A percentile compares a stretch with the other conserved stretches of the same genome.
Evolutionary conservation across 176 grass and related monocot species (phyloP).

Genomic region (Otatea glauca): DNA sequence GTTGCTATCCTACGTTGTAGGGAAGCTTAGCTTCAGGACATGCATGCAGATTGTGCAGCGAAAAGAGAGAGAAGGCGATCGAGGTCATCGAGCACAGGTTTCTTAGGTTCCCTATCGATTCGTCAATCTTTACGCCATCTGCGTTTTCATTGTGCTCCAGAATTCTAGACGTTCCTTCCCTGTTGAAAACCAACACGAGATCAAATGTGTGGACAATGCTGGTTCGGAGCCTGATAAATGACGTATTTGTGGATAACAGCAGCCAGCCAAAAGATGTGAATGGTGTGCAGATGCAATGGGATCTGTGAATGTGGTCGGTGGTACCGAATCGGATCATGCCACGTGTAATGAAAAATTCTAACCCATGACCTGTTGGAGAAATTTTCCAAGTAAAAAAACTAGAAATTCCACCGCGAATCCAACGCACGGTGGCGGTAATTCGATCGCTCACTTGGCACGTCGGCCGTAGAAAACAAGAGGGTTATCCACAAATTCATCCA

Average conservation of each 20-base stretch:
- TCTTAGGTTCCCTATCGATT: neutral
- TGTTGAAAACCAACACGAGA: too few relatives aligned
- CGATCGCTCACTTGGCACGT: conserved; percentile 24
- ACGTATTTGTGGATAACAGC: neutral
- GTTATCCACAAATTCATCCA: conserved; percentile 54
- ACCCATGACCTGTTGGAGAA: neutral
- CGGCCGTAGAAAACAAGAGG: neutral
- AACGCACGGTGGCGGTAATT: neutral
- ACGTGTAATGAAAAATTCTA: conserved; percentile 17
- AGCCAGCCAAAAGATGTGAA: neutral
- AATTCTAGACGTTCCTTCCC: neutral
- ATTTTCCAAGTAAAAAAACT: too few relatives aligned
- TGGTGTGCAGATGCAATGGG: neutral
- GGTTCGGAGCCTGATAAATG: neutral
- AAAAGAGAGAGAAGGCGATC: neutral
- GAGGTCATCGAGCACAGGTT: neutral
- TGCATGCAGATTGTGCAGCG: neutral
- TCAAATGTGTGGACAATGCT: too few relatives aligned
- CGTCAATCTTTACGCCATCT: neutral
- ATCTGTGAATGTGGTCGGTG: neutral
- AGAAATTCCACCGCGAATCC: neutral
- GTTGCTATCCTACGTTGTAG: conserved; percentile 7
- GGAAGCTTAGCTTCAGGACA: neutral
- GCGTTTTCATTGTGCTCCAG: neutral
- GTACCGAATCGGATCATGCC: conserved; percentile 26